Conservation (phyloP, 2,329 filamentous ascomycete species). For the Trichophyton rubrum region DNA sequence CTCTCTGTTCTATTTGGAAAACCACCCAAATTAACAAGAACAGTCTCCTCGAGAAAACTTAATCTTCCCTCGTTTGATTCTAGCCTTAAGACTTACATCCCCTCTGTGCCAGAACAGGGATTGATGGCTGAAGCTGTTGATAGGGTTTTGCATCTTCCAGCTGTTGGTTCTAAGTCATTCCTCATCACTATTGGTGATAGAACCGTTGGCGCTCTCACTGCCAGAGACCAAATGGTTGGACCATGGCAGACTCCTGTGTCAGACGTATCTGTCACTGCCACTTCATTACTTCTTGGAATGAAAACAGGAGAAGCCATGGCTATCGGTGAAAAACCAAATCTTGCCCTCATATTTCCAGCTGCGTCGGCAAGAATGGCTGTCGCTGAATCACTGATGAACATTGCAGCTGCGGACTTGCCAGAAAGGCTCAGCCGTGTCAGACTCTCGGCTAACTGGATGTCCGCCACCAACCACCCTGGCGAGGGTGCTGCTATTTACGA, state of each 20-base stretch:
- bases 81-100: conserved; percentile 54
- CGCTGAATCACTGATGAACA: conserved; percentile 82
- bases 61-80: conserved; percentile 62
- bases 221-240: conserved; percentile 89
- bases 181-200: conserved; percentile 93
- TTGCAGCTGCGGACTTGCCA: conserved; percentile 65
- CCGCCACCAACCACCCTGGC: conserved; percentile 81
- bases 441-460: conserved; percentile 98
- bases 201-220: conserved; percentile 76
- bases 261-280: conserved; percentile 84
- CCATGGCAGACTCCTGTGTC: conserved; percentile 92
- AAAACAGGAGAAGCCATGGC: conserved; percentile 91
- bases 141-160: conserved; percentile 69
- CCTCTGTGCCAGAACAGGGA: conserved; percentile 40
- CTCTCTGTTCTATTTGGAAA: conserved; percentile 84
- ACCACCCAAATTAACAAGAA: conserved; percentile 65
- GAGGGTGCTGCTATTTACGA: conserved; percentile 89
- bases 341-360: conserved; percentile 78
- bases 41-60: conserved; percentile 57
- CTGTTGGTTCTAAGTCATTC: conserved; percentile 94
- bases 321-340: conserved; percentile 81
- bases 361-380: conserved; percentile 95
- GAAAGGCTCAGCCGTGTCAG: conserved; percentile 67
- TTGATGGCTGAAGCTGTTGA: conserved; percentile 59
- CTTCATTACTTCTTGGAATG: conserved; percentile 59